A percentile compares a stretch with the other conserved stretches of the same genome.
These are phyloP conservation scores for Fusarium tanahbumbuense DNA, from an alignment of 2,329 filamentous ascomycete genomes.

Conservation along the genomic window DNA sequence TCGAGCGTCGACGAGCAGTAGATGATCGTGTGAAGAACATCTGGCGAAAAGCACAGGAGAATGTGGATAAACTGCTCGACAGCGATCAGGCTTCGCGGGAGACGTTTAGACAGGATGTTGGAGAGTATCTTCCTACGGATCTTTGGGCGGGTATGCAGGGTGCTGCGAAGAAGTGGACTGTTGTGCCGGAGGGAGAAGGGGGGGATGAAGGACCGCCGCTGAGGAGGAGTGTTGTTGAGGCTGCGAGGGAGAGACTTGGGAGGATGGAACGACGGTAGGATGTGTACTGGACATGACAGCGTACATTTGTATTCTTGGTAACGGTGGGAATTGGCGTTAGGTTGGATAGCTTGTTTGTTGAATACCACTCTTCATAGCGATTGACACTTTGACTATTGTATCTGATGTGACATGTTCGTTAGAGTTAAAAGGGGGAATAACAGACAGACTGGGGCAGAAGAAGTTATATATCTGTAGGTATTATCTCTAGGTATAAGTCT, in stretches of 20 bases:
- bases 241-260: conserved; percentile 36
- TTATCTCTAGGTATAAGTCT: too few species aligned
- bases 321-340: background rate
- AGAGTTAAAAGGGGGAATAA: too few species aligned
- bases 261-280: conserved; percentile 21
- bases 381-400: too few species aligned
- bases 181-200: conserved; percentile 52
- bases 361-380: conserved; percentile 12
- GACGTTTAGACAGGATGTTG: conserved; percentile 82
- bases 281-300: background rate
- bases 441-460: too few species aligned
- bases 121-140: conserved; percentile 87
- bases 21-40: conserved; percentile 80
- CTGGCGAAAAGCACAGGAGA: conserved; percentile 80
- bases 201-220: conserved; percentile 30
- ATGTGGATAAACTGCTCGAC: conserved; percentile 79
- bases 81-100: conserved; percentile 80
- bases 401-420: too few species aligned
- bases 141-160: conserved; percentile 82
- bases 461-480: too few species aligned
- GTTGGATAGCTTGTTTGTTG: background rate
- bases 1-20: conserved; percentile 77
- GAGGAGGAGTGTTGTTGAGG: conserved; percentile 43
- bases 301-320: conserved; percentile 15
- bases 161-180: conserved; percentile 65